Evolutionary conservation across 2,329 filamentous ascomycete genomes (phyloP).

Genomic region (Aspergillus persii): DNA sequence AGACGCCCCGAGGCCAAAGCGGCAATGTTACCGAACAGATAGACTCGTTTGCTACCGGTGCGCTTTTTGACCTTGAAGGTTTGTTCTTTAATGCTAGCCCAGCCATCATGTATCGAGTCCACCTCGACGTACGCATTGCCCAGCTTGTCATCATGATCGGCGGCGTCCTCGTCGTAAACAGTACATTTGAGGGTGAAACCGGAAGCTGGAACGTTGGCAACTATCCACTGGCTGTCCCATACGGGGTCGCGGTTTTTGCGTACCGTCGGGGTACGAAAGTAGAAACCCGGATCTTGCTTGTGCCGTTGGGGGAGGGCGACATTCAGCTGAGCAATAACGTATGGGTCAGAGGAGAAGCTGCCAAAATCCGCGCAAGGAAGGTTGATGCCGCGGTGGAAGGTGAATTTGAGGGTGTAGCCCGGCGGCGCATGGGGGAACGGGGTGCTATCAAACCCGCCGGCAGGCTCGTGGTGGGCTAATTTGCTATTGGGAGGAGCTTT

Average conservation of each 20-base stretch:
- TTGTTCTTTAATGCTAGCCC: conserved; percentile 65
- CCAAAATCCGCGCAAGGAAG: conserved; percentile 79
- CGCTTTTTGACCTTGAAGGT: conserved; percentile 72
- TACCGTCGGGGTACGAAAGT: conserved; percentile 72
- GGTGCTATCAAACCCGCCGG: conserved; percentile 77
- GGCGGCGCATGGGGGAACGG: conserved; percentile 71
- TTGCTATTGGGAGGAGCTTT: conserved; percentile 15
- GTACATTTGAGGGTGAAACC: conserved; percentile 84
- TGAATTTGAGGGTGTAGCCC: conserved; percentile 82
- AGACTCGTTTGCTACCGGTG: conserved; percentile 82
- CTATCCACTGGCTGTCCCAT: conserved; percentile 84
- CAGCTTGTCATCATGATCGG: conserved; percentile 81
- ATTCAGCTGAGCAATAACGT: conserved; percentile 71
- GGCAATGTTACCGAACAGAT: conserved; percentile 67
- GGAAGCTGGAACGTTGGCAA: conserved; percentile 77
- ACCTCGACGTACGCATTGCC: conserved; percentile 78
- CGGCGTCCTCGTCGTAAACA: conserved; percentile 85
- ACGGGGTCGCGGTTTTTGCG: conserved; percentile 68
- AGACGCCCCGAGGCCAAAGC: conserved; percentile 60
- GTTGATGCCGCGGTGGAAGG: conserved; percentile 75
- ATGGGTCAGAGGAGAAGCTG: conserved; percentile 79
- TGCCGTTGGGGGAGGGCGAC: conserved; percentile 70
- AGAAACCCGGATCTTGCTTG: conserved; percentile 78
- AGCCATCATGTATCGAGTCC: conserved; percentile 59
- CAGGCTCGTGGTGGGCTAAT: conserved; percentile 46